Percentiles rank a stretch among this genome's conserved stretches.
phyloP scores from a whole-genome alignment of 192 early-diverging fungal genomes.

The Coemansia biformis region DNA sequence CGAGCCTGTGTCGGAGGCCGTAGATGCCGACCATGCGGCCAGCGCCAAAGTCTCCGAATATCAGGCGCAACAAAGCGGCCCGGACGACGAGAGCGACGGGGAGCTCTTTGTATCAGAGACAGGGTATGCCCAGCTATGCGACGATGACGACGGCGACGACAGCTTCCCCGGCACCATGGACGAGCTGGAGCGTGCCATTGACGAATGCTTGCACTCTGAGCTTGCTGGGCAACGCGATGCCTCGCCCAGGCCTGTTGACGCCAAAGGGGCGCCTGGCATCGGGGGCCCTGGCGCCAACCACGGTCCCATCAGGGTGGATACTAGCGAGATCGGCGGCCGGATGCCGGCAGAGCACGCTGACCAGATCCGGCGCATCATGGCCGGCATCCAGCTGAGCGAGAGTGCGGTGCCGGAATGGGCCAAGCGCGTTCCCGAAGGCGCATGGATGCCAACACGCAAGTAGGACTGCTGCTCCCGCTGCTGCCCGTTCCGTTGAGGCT shows the following conservation, averaged over 20 bases:
- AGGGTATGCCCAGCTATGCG: conserved; percentile 4
- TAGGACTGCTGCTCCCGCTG: no score
- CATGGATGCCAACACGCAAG: conserved; percentile 44
- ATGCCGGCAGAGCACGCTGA: conserved; percentile 34
- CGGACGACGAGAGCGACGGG: not conserved
- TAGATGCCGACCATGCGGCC: not conserved
- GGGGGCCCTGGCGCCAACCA: not conserved
- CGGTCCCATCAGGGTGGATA: conserved; percentile 14
- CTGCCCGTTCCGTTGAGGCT: no score
- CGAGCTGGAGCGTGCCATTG: conserved; percentile 8
- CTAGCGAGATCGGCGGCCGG: not conserved
- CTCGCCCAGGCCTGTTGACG: no score
- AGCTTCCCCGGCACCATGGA: no score
- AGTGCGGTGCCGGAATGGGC: conserved; percentile 42
- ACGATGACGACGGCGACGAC: not conserved
- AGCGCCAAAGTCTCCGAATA: not conserved
- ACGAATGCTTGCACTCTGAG: conserved; percentile 6
- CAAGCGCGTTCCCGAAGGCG: conserved; percentile 25
- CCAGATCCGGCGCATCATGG: conserved; percentile 42
- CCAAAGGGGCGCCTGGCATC: no score
- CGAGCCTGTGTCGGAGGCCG: no score
- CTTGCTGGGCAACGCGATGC: not conserved
- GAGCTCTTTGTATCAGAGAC: conserved; percentile 7
- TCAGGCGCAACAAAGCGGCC: not conserved
- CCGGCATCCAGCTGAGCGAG: conserved; percentile 31